Conservation (phyloP, 2,329 filamentous ascomycete species). For the Arthrobotrys sinensis region DNA sequence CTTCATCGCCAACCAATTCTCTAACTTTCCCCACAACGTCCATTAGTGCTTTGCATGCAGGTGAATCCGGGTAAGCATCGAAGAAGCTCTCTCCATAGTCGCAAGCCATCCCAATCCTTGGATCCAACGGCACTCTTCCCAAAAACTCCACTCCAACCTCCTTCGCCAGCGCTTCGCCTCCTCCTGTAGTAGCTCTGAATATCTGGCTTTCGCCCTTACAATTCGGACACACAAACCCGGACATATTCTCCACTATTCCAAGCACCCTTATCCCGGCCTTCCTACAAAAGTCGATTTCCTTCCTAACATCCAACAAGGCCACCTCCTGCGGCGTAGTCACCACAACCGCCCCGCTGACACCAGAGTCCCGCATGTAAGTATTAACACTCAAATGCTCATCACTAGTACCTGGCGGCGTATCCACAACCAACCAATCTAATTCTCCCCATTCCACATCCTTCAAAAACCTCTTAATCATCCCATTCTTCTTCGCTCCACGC, state of each 20-base stretch:
- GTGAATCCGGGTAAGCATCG: constrained; percentile 92
- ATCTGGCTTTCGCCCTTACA: constrained; percentile 79
- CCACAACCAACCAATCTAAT: constrained; percentile 91
- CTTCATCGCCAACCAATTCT: constrained; percentile 74
- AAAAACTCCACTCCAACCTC: constrained; percentile 92
- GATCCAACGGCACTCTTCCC: constrained; percentile 90
- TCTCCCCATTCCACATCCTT: constrained; percentile 99
- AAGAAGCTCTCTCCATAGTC: constrained; percentile 98
- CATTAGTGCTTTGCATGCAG: constrained; percentile 86
- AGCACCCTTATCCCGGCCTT: constrained; percentile 92
- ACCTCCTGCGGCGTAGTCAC: constrained; percentile 98
- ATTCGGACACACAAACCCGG: constrained; percentile 93
- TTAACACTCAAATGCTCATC: constrained; percentile 97
- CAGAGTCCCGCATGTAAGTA: constrained; percentile 88
- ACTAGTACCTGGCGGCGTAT: constrained; percentile 94
- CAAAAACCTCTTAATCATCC: constrained; percentile 95
- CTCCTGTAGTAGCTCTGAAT: constrained; percentile 91
- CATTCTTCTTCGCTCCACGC: constrained; percentile 98
- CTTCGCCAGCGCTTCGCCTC: constrained; percentile 82
- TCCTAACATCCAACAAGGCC: constrained; percentile 89
- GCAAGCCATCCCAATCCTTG: constrained; percentile 93
- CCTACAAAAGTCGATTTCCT: constrained; percentile 96
- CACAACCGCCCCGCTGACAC: constrained; percentile 92
- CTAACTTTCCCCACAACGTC: constrained; percentile 77
- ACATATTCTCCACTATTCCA: constrained; percentile 98